Evolutionary conservation across 2,329 filamentous ascomycete genomes (phyloP), one percentile per base, ranked within the genome.

Genomic region (Monilinia laxa): DNA sequence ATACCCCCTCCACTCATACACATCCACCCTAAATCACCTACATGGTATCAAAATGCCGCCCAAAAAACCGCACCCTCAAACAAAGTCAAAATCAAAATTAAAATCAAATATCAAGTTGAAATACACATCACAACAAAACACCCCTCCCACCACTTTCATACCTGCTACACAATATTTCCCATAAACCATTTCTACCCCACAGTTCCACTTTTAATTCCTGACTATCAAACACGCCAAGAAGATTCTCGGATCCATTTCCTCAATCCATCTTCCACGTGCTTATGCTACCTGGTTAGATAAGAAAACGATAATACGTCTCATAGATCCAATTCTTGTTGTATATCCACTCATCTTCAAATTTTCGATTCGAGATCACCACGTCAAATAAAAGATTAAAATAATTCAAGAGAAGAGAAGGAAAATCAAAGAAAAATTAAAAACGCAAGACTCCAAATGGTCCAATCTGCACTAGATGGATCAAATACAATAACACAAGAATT

Each of bases 381-480:
- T 40, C 42, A 47, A 47, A 20, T 6, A 47, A 47, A 47, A 47
- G 18, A 47, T 35, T 35, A 47, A 47, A 47, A 35, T 5, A 35
- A 35, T 35, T 35, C 38, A 31, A 40, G 45, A 18, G 12, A n/a
- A 49, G 31, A 10, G n/a, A 23, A 9, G 2, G 16, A 49, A 59
- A 9, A 59, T 16, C 9, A 49, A 35, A 20, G 2, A 35, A 59
- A 31, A 20, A 45, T 31, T 47, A 31, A 5, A 5, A 10, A 16
- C 57, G 20, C 42, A 49, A 23, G 25, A 59, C 42, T 59, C 57
- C 57, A 49, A 59, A 49, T 35, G 42, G 57, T 31, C 59, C 45
- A 25, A 52, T 65, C 54, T 65, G 63, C 63, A 59, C 63, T 52
- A 65, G 63, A 65, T 42, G 63, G n/a, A 53, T 28, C 40, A 42